Evolutionary conservation across 768 basidiomycete genomes (phyloP).

Genomic region (Xerocomus potaroensis): DNA sequence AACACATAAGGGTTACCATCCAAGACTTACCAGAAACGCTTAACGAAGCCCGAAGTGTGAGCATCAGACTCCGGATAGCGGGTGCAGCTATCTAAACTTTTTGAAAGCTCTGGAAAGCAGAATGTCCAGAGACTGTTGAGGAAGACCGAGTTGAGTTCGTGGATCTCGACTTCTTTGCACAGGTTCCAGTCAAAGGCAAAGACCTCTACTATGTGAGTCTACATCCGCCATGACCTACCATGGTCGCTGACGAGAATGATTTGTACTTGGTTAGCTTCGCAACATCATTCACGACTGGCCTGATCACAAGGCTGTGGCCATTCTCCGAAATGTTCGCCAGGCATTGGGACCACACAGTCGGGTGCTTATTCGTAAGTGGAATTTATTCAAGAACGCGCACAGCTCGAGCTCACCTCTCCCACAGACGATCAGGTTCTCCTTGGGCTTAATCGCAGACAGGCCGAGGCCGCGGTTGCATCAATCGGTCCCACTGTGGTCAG

Average conservation of each 20-base stretch:
- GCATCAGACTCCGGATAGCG: too few species aligned
- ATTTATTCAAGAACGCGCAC: background rate
- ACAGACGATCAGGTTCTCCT: constrained; percentile 24
- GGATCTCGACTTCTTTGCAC: constrained; percentile 21
- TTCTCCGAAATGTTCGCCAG: background rate
- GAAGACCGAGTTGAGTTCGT: constrained; percentile 17
- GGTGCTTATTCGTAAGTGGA: constrained; percentile 29
- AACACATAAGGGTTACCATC: constrained; percentile 28
- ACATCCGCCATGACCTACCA: too few species aligned
- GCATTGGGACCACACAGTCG: constrained; percentile 29
- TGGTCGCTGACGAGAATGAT: too few species aligned
- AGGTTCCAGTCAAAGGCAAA: constrained; percentile 15
- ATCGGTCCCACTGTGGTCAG: constrained; percentile 13
- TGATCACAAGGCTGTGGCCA: constrained; percentile 14
- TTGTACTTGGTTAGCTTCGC: constrained; percentile 9
- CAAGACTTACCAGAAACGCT: constrained; percentile 29
- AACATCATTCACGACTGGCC: constrained; percentile 33
- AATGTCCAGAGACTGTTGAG: constrained; percentile 14
- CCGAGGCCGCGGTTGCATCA: constrained; percentile 9
- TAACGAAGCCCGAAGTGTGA: constrained; percentile 1
- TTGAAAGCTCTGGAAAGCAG: constrained; percentile 1
- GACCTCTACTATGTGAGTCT: constrained; percentile 23
- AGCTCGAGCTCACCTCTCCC: background rate
- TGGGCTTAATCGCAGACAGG: constrained; percentile 17
- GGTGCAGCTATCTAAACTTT: background rate